Conservation (phyloP, 306 rosid species). For the Fragaria ananassa region DNA sequence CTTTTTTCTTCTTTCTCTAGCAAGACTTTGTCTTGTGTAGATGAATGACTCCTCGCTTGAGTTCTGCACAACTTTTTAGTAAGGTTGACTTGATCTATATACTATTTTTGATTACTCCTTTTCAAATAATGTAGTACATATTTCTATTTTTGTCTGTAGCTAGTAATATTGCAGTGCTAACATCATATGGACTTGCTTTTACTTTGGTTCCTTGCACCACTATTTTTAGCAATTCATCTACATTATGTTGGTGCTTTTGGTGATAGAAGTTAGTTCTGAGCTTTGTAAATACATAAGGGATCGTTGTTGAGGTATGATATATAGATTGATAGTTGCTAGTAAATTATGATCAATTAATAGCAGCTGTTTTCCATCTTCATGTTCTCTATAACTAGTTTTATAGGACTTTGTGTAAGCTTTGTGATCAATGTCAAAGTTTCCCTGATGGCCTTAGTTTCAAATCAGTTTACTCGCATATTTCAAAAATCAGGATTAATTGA, state of each 20-base stretch:
- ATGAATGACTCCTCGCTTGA: neutral
- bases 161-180: neutral
- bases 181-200: neutral
- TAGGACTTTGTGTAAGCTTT: neutral
- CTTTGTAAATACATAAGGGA: neutral
- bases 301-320: neutral
- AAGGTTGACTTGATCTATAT: neutral
- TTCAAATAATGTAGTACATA: neutral
- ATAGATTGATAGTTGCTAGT: neutral
- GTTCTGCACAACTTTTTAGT: neutral
- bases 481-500: neutral
- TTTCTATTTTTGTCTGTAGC: neutral
- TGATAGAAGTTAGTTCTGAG: neutral
- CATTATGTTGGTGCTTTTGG: neutral
- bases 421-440: neutral
- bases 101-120: neutral
- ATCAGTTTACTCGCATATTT: neutral
- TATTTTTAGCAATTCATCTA: neutral
- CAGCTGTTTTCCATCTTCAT: neutral
- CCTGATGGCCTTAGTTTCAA: neutral
- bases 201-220: neutral
- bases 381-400: neutral
- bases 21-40: neutral
- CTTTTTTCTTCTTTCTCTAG: neutral
- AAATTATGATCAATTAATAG: neutral